Evolutionary conservation across 306 rosid species (phyloP).

Genomic region (Quercus aquifolioides): DNA sequence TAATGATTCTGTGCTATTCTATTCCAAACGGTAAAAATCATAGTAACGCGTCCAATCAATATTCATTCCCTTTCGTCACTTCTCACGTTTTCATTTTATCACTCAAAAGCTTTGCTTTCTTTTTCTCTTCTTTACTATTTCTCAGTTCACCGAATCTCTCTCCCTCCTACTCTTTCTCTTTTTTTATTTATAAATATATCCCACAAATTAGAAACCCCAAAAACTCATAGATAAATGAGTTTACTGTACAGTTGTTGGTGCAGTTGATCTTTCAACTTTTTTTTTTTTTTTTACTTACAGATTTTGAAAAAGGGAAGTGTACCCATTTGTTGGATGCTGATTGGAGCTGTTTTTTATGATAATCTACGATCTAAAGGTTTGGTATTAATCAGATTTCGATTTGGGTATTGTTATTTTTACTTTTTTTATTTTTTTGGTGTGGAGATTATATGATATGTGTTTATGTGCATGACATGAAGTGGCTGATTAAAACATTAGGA

Average conservation of each 20-base stretch:
- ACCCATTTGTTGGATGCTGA: slow-evolving; percentile 19
- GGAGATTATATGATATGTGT: slow-evolving; percentile 6
- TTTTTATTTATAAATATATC: not conserved
- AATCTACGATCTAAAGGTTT: slow-evolving; percentile 13
- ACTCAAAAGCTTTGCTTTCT: slow-evolving; percentile 4
- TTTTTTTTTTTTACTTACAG: not conserved
- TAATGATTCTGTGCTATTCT: no score
- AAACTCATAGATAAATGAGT: no score
- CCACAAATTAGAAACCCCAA: not conserved
- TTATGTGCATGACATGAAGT: slow-evolving; percentile 4
- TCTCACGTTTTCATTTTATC: not conserved
- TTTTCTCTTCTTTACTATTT: not conserved
- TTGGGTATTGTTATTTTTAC: slow-evolving; percentile 5
- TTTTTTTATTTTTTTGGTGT: not conserved
- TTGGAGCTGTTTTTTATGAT: slow-evolving; percentile 15
- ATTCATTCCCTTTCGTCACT: no score
- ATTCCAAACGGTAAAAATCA: no score
- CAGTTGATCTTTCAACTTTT: slow-evolving; percentile 27
- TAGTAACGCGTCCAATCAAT: no score
- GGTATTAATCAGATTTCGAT: slow-evolving; percentile 1
- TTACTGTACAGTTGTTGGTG: slow-evolving; percentile 10
- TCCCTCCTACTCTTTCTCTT: slow-evolving; percentile 8
- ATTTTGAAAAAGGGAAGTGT: not conserved
- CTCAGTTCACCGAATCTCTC: slow-evolving; percentile 16
- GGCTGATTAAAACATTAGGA: slow-evolving; percentile 27